Base-by-base conservation (phyloP, 352 stramenopile genomes). In the Pythium folliculosum region DNA sequence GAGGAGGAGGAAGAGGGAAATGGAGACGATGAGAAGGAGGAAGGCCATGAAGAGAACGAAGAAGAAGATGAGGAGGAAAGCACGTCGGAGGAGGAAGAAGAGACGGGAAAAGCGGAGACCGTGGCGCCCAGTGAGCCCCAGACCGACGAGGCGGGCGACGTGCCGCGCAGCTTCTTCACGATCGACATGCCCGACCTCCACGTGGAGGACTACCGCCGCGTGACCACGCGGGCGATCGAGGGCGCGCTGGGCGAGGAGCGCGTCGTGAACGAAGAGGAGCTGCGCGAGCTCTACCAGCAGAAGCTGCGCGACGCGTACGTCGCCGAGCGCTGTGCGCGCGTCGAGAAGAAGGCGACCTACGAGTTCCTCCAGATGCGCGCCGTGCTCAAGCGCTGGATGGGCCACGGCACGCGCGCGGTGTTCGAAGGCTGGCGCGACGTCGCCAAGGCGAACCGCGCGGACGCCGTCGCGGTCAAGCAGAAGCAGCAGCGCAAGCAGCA, bases 371-470 rank as follows among this genome's bases (percentile, higher is more conserved):
- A 82, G 53, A 87, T 89, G 78, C 81, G 81, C 22, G 71, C 71
- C 0, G 81, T 86, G 62, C 61, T 89, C 27, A 71, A 77, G 63
- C 65, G 77, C 17, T 89, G 83, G 83, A 78, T 78, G 55, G 77
- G 83, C 0, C 63, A 82, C n/a, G 73, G 76, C 35, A 80, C 76
- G 19, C 81, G 77, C 38, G 70, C 76, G 5, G 62, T 91, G 1
- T 90, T 90, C 58, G 77, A 90, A 23, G 77, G 73, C 17, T 91
- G 81, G 83, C 77, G 81, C 6, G 79, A 90, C 30, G 73, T 87
- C 44, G 75, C 76, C 61, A 67, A 65, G 19, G 67, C 60, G 16
- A 80, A 73, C 59, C 63, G 75, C 17, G 57, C 72, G 8, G 70
- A 89, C 38, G 70, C 76, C 2, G 59, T 47, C 16, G 64, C 77